Conservation (phyloP, 768 basidiomycete genomes). For the Chiua virens region DNA sequence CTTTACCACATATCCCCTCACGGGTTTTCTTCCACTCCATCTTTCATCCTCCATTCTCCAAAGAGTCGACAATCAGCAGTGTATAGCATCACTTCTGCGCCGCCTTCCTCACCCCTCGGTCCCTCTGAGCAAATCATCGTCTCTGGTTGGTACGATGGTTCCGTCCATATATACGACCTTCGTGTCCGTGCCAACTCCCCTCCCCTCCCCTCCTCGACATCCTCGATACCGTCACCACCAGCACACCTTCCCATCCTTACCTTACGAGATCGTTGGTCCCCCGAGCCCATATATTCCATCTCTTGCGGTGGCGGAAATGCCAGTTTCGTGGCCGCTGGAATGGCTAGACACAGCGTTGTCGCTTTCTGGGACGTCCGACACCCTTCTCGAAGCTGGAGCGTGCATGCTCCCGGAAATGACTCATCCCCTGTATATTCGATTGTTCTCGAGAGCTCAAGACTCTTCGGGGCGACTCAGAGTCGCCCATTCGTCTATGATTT, state of each 20-base stretch:
- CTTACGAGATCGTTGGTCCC: slow-evolving; percentile 65
- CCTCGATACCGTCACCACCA: slow-evolving; percentile 22
- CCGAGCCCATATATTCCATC: slow-evolving; percentile 74
- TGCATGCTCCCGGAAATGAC: slow-evolving; percentile 79
- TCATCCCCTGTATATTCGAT: slow-evolving; percentile 76
- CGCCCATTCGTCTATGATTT: slow-evolving; percentile 81
- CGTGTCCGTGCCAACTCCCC: slow-evolving; percentile 42
- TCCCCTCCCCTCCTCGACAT: not conserved
- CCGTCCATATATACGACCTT: slow-evolving; percentile 73
- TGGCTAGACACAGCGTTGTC: slow-evolving; percentile 73
- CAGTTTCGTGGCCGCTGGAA: slow-evolving; percentile 71
- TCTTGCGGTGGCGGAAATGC: slow-evolving; percentile 70
- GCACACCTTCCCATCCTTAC: slow-evolving; percentile 58
- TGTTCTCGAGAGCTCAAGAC: slow-evolving; percentile 70
- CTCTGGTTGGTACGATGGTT: slow-evolving; percentile 83
- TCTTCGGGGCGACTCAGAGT: slow-evolving; percentile 78
- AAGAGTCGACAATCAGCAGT: slow-evolving; percentile 52
- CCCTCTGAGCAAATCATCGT: slow-evolving; percentile 68
- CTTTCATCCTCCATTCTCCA: slow-evolving; percentile 46
- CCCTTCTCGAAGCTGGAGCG: slow-evolving; percentile 66
- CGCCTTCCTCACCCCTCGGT: slow-evolving; percentile 66
- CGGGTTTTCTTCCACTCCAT: slow-evolving; percentile 46
- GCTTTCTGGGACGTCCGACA: slow-evolving; percentile 81
- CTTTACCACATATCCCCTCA: slow-evolving; percentile 54
- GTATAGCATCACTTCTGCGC: slow-evolving; percentile 65